Conservation (phyloP, 768 basidiomycete genomes). For the Hortiboletus campestris region DNA sequence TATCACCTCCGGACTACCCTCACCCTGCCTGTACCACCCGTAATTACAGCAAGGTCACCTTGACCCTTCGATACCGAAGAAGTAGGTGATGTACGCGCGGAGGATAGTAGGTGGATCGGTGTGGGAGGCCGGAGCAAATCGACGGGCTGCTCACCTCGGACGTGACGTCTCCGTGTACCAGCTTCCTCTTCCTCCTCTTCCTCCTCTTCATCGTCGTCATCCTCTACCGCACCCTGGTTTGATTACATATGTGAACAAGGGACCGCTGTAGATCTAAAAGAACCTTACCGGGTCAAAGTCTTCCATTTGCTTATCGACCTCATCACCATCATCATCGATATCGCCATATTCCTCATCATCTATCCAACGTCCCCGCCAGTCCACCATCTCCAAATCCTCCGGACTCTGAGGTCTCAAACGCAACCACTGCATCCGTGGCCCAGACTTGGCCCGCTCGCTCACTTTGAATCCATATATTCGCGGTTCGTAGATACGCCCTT, state of each 20-base stretch:
- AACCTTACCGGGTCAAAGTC: slow-evolving; percentile 75
- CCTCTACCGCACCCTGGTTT: slow-evolving; percentile 50
- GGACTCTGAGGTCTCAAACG: slow-evolving; percentile 79
- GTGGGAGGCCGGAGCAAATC: slow-evolving; percentile 39
- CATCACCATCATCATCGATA: slow-evolving; percentile 50
- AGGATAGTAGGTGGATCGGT: slow-evolving; percentile 40
- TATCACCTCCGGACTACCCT: slow-evolving; percentile 49
- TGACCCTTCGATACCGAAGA: slow-evolving; percentile 44
- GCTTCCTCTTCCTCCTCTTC: slow-evolving; percentile 37
- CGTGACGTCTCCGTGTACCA: slow-evolving; percentile 26
- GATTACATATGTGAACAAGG: slow-evolving; percentile 11
- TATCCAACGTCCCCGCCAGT: slow-evolving; percentile 90
- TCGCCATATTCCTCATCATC: slow-evolving; percentile 73
- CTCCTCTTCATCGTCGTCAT: slow-evolving; percentile 59
- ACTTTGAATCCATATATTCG: slow-evolving; percentile 98
- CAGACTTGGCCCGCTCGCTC: slow-evolving; percentile 89
- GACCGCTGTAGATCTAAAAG: neutral
- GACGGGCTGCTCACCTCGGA: slow-evolving; percentile 37
- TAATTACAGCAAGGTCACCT: slow-evolving; percentile 32
- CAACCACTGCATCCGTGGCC: slow-evolving; percentile 97
- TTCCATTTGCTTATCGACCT: slow-evolving; percentile 74
- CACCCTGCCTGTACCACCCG: slow-evolving; percentile 42
- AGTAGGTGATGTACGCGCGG: slow-evolving; percentile 53
- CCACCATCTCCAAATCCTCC: slow-evolving; percentile 81
- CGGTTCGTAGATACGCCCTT: slow-evolving; percentile 84